Percentiles rank a stretch among this genome's conserved stretches.
These are phyloP conservation scores for Madurella fahalii DNA, from an alignment of 2,329 filamentous ascomycete genomes.

Conservation along the genomic window DNA sequence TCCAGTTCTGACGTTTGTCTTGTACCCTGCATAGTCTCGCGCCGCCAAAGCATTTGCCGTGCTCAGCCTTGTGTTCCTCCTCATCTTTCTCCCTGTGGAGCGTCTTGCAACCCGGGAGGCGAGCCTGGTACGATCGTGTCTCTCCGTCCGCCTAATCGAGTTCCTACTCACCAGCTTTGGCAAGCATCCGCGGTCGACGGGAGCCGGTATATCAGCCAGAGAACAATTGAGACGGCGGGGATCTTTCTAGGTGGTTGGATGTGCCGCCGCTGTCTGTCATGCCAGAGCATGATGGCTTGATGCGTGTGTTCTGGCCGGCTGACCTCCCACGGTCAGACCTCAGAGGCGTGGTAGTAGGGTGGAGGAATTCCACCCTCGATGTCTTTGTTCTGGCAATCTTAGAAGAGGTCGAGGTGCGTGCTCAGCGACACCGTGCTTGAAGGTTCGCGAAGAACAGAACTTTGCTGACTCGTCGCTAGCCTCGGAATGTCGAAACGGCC, in stretches of 20 bases:
- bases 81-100: slow-evolving; percentile 79
- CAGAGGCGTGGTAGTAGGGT: slow-evolving; percentile 87
- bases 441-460: neutral
- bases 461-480: slow-evolving; percentile 42
- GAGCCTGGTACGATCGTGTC: slow-evolving; percentile 59
- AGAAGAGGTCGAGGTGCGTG: slow-evolving; percentile 79
- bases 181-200: slow-evolving; percentile 76
- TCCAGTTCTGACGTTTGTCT: slow-evolving; percentile 6
- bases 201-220: slow-evolving; percentile 82
- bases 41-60: slow-evolving; percentile 80
- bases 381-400: slow-evolving; percentile 86
- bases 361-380: slow-evolving; percentile 88
- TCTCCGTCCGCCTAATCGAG: slow-evolving; percentile 13
- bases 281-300: slow-evolving; percentile 77
- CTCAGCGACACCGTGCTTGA: neutral
- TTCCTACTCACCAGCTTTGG: slow-evolving; percentile 23
- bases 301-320: slow-evolving; percentile 98
- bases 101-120: slow-evolving; percentile 78
- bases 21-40: slow-evolving; percentile 56
- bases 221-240: slow-evolving; percentile 92
- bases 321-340: slow-evolving; percentile 69
- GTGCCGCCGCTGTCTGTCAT: slow-evolving; percentile 45
- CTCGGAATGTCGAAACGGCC: slow-evolving; percentile 80
- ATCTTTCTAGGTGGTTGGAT: slow-evolving; percentile 66
- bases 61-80: slow-evolving; percentile 78